Conservation (phyloP, 225 moss, liverwort and hornwort species). For the Rhytidiadelphus loreus region DNA sequence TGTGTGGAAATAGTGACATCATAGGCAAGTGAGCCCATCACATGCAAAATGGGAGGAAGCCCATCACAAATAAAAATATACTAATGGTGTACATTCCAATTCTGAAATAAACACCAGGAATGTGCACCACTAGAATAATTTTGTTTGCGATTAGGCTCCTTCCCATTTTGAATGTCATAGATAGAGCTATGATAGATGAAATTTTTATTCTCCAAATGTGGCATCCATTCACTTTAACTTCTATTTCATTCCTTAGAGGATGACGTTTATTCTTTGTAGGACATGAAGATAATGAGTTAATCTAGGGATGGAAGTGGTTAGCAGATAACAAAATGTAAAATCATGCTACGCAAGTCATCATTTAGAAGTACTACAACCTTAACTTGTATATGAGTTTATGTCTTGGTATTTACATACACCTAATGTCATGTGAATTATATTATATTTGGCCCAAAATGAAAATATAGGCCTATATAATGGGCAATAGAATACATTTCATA, state of each 20-base stretch:
- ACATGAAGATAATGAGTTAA: neutral
- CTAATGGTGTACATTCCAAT: too few species aligned
- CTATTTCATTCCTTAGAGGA: neutral
- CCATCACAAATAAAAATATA: too few species aligned
- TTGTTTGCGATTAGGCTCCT: too few species aligned
- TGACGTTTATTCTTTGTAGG: neutral
- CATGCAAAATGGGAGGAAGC: too few species aligned
- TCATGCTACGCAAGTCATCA: neutral
- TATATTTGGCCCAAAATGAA: neutral
- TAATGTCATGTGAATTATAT: neutral
- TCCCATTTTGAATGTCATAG: too few species aligned
- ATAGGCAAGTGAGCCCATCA: too few species aligned
- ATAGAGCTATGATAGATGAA: too few species aligned
- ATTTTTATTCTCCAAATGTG: neutral
- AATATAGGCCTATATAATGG: neutral
- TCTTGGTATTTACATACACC: too few species aligned
- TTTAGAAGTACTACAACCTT: neutral
- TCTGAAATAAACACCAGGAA: too few species aligned
- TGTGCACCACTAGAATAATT: too few species aligned
- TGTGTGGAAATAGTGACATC: too few species aligned
- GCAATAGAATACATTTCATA: neutral
- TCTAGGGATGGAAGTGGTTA: neutral
- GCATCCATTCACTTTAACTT: neutral
- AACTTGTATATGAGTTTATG: accelerated
- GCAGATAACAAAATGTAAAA: neutral